These are phyloP conservation scores for Phyllosticta capitalensis DNA, from an alignment of 2,329 filamentous ascomycete species.

Conservation along the genomic window DNA sequence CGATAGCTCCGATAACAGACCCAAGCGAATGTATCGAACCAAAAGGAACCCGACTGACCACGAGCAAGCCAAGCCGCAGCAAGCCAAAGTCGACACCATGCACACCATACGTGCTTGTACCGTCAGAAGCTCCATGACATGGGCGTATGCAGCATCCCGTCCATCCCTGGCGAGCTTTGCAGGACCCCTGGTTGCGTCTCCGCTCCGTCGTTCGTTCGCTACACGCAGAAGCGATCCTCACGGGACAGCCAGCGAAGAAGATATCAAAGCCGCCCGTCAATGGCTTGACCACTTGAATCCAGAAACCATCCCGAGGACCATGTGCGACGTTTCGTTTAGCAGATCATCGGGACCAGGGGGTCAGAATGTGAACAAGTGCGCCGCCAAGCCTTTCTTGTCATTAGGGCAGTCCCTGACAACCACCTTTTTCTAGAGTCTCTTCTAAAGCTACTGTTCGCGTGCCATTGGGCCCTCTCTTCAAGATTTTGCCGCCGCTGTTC, in stretches of 20 bases:
- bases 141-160: background rate
- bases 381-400: conserved; percentile 5
- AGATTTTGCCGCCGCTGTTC: conserved; percentile 44
- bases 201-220: background rate
- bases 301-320: conserved; percentile 45
- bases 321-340: conserved; percentile 53
- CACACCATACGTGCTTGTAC: background rate
- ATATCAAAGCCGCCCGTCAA: conserved; percentile 37
- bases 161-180: background rate
- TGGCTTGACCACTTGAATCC: conserved; percentile 48
- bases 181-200: background rate
- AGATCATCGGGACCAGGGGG: conserved; percentile 56
- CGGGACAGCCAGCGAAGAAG: conserved; percentile 16
- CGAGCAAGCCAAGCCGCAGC: background rate
- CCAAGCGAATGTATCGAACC: background rate
- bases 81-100: background rate
- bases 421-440: conserved; percentile 43
- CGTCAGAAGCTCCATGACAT: background rate
- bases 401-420: conserved; percentile 3
- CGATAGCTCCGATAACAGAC: background rate
- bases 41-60: background rate
- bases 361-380: conserved; percentile 61
- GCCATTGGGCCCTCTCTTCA: conserved; percentile 42
- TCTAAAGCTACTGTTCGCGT: conserved; percentile 57
- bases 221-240: background rate